Conservation (phyloP, 169 alveolate genomes). For the Plasmodium reichenowi region DNA sequence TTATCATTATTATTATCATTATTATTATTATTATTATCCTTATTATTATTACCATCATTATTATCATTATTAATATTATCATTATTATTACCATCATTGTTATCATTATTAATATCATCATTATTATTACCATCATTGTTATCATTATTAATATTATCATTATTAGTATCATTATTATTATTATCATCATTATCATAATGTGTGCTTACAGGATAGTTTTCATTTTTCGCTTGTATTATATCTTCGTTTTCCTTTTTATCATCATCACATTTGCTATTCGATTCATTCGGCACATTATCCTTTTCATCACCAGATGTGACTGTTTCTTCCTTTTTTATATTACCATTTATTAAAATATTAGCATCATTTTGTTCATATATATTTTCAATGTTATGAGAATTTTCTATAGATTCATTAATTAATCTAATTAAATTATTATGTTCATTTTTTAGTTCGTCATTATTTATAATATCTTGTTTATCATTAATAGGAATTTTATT, state of each 20-base stretch:
- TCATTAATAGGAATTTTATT: not conserved
- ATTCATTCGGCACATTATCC: not conserved
- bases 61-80: no score
- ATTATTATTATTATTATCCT: no score
- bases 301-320: not conserved
- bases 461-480: not conserved
- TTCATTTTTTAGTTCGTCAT: not conserved
- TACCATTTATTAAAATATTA: not conserved
- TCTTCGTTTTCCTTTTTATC: not conserved
- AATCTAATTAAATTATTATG: not conserved
- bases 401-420: not conserved
- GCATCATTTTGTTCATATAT: not conserved
- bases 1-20: no score
- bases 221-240: not conserved
- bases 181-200: not conserved
- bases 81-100: no score
- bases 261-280: not conserved
- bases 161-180: not conserved
- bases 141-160: not conserved
- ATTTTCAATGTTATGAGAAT: not conserved
- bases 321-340: not conserved
- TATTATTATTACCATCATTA: no score
- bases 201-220: not conserved
- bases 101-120: no score
- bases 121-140: not conserved